Percentiles rank a stretch among this genome's conserved stretches.
These are phyloP conservation scores for Rhodotorula sp. DNA, from an alignment of 1,284 basidiomycete species.

Conservation along the genomic window DNA sequence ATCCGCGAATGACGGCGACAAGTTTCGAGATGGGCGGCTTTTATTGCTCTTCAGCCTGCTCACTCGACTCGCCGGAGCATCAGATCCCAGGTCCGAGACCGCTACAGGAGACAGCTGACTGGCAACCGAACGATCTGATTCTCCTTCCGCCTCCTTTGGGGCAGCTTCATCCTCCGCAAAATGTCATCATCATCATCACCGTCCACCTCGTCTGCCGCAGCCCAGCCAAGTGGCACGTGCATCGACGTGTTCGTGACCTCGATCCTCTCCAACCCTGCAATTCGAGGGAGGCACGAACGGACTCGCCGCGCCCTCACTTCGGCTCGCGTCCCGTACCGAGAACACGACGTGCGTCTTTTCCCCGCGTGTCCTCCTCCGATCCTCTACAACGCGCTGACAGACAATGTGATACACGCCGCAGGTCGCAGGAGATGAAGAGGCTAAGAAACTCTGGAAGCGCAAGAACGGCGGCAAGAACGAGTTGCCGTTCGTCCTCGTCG, in stretches of 20 bases:
- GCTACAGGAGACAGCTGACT: neutral
- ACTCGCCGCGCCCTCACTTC: slow-evolving; percentile 14
- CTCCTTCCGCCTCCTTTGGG: neutral
- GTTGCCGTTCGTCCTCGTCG: slow-evolving; percentile 37
- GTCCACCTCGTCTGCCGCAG: no score
- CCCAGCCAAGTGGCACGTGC: neutral
- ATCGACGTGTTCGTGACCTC: slow-evolving; percentile 40
- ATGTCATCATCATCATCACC: slow-evolving; percentile 1
- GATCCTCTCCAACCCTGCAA: slow-evolving; percentile 30
- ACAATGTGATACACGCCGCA: neutral
- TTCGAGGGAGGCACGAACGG: slow-evolving; percentile 37
- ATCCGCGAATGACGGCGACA: no score
- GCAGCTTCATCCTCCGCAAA: neutral
- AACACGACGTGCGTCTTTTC: slow-evolving; percentile 33
- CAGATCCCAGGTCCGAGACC: no score
- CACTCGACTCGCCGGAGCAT: no score
- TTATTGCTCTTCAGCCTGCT: no score
- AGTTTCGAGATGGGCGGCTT: no score
- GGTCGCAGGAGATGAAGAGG: slow-evolving; percentile 35
- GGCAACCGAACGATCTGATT: neutral
- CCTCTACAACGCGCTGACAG: neutral
- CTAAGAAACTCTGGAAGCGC: slow-evolving; percentile 39
- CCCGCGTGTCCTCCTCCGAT: neutral
- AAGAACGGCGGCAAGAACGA: slow-evolving; percentile 35
- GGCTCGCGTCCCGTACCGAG: slow-evolving; percentile 18